These are phyloP conservation scores for Colletotrichum higginsianum DNA, from an alignment of 2,329 filamentous ascomycete species.

Conservation along the genomic window DNA sequence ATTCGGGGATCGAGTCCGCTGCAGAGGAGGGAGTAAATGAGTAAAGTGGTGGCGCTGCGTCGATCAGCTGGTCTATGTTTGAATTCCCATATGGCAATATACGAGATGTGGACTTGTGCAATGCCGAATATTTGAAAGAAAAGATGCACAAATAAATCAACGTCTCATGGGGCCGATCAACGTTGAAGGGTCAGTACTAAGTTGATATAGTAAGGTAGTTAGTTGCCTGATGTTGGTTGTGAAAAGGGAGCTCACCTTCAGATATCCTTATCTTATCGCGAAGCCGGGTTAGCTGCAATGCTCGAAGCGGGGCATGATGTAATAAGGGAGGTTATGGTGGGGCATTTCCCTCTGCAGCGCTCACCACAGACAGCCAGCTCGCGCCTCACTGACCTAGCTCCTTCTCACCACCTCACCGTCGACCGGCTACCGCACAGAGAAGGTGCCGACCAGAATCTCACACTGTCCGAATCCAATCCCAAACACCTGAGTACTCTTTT, in stretches of 20 bases:
- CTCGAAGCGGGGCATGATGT: constrained; percentile 41
- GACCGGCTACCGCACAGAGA: background rate
- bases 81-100: constrained; percentile 7
- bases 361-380: constrained; percentile 24
- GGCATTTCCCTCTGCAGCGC: constrained; percentile 24
- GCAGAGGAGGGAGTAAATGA: constrained; percentile 3
- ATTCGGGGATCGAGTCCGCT: constrained; percentile 18
- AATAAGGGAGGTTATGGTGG: constrained; percentile 39
- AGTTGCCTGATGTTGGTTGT: background rate
- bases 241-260: no score
- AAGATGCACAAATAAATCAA: no score
- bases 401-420: constrained; percentile 10
- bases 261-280: constrained; percentile 32
- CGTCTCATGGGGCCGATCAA: background rate
- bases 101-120: background rate
- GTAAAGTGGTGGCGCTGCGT: background rate
- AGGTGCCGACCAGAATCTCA: constrained; percentile 2
- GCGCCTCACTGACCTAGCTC: constrained; percentile 15
- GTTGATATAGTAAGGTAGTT: no score
- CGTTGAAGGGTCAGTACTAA: background rate
- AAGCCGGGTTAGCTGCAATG: constrained; percentile 17
- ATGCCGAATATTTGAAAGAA: background rate
- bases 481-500: background rate
- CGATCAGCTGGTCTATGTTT: background rate
- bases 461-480: background rate